phyloP scores from a whole-genome alignment of 805 yeast genomes.

The Yarrowia porcina region DNA sequence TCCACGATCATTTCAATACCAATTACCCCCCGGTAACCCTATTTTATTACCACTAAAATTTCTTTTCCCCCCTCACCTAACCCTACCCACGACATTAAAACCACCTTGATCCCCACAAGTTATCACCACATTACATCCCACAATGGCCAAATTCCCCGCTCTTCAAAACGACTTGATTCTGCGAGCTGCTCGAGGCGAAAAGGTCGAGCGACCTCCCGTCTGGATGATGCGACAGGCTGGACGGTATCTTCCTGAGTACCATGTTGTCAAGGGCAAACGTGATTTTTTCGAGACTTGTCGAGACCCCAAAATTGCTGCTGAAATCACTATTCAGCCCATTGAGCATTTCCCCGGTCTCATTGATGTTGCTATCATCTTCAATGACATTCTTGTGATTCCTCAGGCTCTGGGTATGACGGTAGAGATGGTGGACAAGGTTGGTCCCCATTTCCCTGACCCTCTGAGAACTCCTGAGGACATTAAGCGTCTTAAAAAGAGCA shows the following conservation, averaged over 20 bases:
- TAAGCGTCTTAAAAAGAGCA: constrained; percentile 44
- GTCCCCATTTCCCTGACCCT: constrained; percentile 90
- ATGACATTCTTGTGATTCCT: constrained; percentile 93
- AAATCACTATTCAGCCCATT: constrained; percentile 92
- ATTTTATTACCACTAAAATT: too few species aligned
- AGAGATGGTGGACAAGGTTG: constrained; percentile 89
- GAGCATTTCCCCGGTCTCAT: constrained; percentile 83
- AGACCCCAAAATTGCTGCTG: constrained; percentile 90
- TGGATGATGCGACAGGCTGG: constrained; percentile 99
- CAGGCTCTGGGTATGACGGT: constrained; percentile 98
- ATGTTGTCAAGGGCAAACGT: constrained; percentile 74
- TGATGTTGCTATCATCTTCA: constrained; percentile 96
- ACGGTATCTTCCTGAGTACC: constrained; percentile 74
- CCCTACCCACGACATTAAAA: neutral
- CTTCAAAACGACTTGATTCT: constrained; percentile 85
- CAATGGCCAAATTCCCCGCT: constrained; percentile 15
- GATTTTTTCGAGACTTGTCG: constrained; percentile 96
- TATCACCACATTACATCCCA: neutral
- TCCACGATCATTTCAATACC: neutral
- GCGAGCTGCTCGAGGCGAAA: constrained; percentile 80
- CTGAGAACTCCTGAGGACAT: constrained; percentile 71
- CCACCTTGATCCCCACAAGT: neutral
- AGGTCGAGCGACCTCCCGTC: constrained; percentile 93
- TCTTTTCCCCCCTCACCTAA: neutral
- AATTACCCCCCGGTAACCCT: neutral